These are phyloP conservation scores for Pterulicium gracile DNA, from an alignment of 1,284 basidiomycete genomes.

Conservation along the genomic window DNA sequence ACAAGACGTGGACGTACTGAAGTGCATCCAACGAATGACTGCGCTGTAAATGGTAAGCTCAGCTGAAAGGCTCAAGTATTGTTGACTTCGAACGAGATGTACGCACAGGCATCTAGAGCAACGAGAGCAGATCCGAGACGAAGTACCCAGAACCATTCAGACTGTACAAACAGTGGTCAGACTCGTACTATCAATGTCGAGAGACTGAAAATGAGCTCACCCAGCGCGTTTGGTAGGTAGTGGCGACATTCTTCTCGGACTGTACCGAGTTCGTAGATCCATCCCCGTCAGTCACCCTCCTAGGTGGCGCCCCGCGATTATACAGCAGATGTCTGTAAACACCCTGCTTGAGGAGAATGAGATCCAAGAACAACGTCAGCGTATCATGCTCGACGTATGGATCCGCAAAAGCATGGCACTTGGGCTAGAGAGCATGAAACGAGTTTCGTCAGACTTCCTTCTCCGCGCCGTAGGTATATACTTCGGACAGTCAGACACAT, in stretches of 20 bases:
- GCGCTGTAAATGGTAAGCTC: slow-evolving; percentile 3
- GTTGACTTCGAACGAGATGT: slow-evolving; percentile 1
- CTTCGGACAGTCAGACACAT: slow-evolving; percentile 21
- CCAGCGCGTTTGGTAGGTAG: too few species aligned
- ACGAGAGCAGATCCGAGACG: slow-evolving; percentile 48
- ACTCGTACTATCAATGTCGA: background rate
- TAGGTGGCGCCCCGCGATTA: slow-evolving; percentile 65
- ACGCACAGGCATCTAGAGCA: slow-evolving; percentile 60
- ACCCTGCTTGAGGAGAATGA: slow-evolving; percentile 78
- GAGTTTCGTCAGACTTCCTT: background rate
- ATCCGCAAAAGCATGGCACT: slow-evolving; percentile 71
- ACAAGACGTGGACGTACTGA: slow-evolving; percentile 30
- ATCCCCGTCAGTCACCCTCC: slow-evolving; percentile 22
- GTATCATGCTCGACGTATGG: slow-evolving; percentile 85
- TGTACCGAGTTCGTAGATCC: slow-evolving; percentile 8
- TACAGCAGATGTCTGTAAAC: slow-evolving; percentile 88
- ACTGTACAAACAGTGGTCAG: slow-evolving; percentile 21
- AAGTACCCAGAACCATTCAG: slow-evolving; percentile 43
- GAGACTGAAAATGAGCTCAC: background rate
- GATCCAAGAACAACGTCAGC: slow-evolving; percentile 69
- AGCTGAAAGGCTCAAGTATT: background rate
- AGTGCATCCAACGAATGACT: slow-evolving; percentile 72
- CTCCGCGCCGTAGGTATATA: too few species aligned
- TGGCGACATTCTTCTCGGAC: slow-evolving; percentile 4
- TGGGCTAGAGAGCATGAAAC: slow-evolving; percentile 23